These are phyloP conservation scores for Eimeria acervulina DNA, from an alignment of 169 alveolate species.

Conservation along the genomic window DNA sequence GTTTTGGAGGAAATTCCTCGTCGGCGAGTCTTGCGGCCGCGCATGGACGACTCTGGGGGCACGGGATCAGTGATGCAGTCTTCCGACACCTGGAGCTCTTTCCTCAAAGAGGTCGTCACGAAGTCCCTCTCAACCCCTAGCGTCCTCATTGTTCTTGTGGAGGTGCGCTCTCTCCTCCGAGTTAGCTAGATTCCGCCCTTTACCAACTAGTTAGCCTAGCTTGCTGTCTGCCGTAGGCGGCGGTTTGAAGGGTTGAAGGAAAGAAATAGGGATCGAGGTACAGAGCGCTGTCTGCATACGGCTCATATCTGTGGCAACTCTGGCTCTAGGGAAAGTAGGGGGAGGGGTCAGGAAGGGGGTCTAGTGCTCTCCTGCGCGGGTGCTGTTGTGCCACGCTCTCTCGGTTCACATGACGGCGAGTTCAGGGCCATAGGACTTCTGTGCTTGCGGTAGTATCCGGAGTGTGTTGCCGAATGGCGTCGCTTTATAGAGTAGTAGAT, in stretches of 20 bases:
- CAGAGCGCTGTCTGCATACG: neutral
- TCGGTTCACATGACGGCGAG: neutral
- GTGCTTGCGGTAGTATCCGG: neutral
- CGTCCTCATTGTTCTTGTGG: constrained; percentile 81
- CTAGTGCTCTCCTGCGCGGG: neutral
- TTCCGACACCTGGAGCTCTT: constrained; percentile 40
- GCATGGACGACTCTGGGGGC: constrained; percentile 76
- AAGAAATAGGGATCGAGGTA: neutral
- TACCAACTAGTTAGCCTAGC: neutral
- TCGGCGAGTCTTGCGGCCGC: constrained; percentile 58
- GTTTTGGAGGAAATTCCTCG: constrained; percentile 91
- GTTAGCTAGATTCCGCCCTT: neutral
- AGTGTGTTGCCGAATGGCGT: neutral
- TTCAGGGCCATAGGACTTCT: neutral
- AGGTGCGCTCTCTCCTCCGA: constrained; percentile 39
- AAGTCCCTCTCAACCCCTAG: constrained; percentile 79
- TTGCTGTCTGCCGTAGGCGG: neutral
- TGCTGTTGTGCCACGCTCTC: neutral
- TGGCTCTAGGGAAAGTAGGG: neutral
- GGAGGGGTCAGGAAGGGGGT: neutral
- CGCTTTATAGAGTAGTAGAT: neutral
- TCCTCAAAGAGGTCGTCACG: constrained; percentile 71
- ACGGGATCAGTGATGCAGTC: constrained; percentile 66
- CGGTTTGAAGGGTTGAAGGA: neutral
- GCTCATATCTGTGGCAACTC: neutral